Conservation (phyloP, 805 yeast species). For the Monosporozyma aquatica region DNA sequence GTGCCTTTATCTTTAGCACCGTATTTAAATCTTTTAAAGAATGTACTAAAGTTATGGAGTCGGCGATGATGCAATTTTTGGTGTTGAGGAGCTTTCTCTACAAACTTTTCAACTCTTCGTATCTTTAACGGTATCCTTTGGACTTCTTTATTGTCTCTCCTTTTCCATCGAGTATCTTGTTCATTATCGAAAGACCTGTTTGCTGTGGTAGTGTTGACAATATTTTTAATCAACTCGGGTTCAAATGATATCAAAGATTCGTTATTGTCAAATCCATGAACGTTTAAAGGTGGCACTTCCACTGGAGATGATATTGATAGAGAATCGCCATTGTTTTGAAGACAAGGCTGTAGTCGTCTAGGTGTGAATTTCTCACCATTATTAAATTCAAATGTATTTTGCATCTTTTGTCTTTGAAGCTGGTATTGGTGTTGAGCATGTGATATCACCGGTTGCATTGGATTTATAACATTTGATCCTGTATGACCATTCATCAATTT, state of each 20-base stretch:
- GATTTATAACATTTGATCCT: background rate
- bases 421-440: conserved; percentile 18
- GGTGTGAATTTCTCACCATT: conserved; percentile 31
- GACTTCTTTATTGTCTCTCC: background rate
- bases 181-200: too few species aligned
- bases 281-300: background rate
- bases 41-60: background rate
- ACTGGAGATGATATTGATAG: background rate
- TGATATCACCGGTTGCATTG: background rate
- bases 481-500: background rate
- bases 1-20: background rate
- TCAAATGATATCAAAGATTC: background rate
- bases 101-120: too few species aligned
- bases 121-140: too few species aligned
- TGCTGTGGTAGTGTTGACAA: too few species aligned
- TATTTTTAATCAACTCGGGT: background rate
- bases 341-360: background rate
- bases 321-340: background rate
- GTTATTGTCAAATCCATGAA: background rate
- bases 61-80: background rate
- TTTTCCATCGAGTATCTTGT: background rate
- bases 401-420: conserved; percentile 24
- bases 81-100: too few species aligned
- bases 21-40: conserved; percentile 5
- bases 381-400: conserved; percentile 23